Percentiles rank a stretch among this genome's conserved stretches.
Evolutionary conservation across 2,329 filamentous ascomycete genomes (phyloP).

Genomic region (Capronia coronata): DNA sequence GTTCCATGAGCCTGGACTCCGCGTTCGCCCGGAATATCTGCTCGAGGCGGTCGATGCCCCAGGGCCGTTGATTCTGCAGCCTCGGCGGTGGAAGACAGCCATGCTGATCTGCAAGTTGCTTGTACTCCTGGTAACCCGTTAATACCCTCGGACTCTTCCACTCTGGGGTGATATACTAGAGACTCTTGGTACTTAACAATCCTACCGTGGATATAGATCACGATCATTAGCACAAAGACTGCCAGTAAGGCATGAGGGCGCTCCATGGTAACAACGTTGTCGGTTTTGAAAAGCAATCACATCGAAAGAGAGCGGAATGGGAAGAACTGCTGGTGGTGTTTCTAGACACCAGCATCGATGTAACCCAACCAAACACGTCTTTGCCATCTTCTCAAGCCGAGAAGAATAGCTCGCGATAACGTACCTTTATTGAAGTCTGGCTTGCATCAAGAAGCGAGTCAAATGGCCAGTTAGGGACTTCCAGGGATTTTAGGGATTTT

Average conservation of each 20-base stretch:
- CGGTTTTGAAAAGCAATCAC: not conserved
- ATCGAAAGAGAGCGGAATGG: too few species aligned
- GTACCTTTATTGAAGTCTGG: too few species aligned
- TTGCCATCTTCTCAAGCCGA: too few species aligned
- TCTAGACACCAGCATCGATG: too few species aligned
- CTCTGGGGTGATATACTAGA: not conserved
- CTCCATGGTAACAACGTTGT: not conserved
- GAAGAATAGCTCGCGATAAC: too few species aligned
- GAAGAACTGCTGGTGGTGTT: too few species aligned
- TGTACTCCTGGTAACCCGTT: not conserved
- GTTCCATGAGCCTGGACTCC: slow-evolving; percentile 33
- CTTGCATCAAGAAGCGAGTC: too few species aligned
- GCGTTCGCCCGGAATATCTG: slow-evolving; percentile 33
- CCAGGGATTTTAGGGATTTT: too few species aligned
- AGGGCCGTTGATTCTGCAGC: slow-evolving; percentile 27
- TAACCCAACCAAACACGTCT: too few species aligned
- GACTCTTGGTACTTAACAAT: not conserved
- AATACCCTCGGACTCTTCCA: not conserved
- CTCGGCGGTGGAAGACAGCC: slow-evolving; percentile 20
- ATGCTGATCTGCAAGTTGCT: slow-evolving; percentile 9
- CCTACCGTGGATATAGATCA: not conserved
- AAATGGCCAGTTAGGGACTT: too few species aligned
- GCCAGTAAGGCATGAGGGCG: not conserved
- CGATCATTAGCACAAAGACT: not conserved
- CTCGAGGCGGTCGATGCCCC: slow-evolving; percentile 30